phyloP scores from a whole-genome alignment of 2,329 filamentous ascomycete species.

The Exophiala phaeomuriformis region DNA sequence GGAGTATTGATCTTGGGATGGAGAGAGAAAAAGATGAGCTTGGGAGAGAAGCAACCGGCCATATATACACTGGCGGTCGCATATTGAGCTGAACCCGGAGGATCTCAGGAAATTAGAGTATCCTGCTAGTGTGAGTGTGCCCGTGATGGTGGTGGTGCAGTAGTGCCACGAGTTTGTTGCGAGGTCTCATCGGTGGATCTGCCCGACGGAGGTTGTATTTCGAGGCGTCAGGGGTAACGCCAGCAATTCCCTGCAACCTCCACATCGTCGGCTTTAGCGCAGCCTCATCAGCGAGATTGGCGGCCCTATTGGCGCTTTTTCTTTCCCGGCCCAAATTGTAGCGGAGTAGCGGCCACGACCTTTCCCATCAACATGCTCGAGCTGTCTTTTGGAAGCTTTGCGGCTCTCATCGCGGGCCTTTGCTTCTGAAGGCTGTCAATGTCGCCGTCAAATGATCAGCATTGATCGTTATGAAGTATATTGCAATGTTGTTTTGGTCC shows the following conservation, averaged over 20 bases:
- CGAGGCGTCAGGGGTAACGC: conserved; percentile 2
- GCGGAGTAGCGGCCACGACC: not conserved
- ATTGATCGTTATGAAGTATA: not conserved
- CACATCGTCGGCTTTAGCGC: not conserved
- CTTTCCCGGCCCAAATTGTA: not conserved
- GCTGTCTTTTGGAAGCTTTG: not conserved
- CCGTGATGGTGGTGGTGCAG: not conserved
- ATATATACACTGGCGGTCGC: conserved; percentile 9
- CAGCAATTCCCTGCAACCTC: not conserved
- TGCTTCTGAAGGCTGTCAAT: conserved; percentile 7
- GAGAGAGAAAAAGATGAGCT: conserved; percentile 9
- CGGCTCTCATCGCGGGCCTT: conserved; percentile 6
- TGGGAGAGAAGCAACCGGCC: conserved; percentile 1
- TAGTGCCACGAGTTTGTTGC: not conserved
- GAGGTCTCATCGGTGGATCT: conserved; percentile 2
- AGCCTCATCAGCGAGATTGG: not conserved
- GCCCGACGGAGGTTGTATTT: conserved; percentile 9
- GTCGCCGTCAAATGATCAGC: not conserved
- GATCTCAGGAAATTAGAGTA: conserved; percentile 15
- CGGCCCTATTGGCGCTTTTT: not conserved
- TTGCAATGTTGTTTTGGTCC: not conserved
- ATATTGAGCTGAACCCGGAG: not conserved
- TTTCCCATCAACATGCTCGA: conserved; percentile 1
- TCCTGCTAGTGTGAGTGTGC: conserved; percentile 11
- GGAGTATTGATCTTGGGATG: conserved; percentile 21